Conservation (phyloP, 2,329 filamentous ascomycete species). For the Raffaelea deltoideospora region DNA sequence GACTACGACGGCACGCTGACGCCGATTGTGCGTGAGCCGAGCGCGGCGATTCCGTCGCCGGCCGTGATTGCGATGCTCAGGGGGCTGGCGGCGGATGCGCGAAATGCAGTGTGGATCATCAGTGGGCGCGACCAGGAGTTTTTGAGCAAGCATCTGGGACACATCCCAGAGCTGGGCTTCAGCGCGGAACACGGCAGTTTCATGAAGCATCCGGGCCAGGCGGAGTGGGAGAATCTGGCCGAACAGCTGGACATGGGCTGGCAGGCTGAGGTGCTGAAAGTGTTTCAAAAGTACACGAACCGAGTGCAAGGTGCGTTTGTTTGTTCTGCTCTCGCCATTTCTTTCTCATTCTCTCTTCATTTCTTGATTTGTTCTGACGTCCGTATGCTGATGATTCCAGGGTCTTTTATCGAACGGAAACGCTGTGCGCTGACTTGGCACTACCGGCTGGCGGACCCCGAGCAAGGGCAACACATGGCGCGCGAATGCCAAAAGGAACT, state of each 20-base stretch:
- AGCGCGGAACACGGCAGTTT: conserved; percentile 96
- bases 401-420: conserved; percentile 88
- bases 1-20: conserved; percentile 97
- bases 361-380: background rate
- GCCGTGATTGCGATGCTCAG: conserved; percentile 68
- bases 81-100: conserved; percentile 60
- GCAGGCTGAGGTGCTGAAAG: conserved; percentile 70
- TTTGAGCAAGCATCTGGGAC: conserved; percentile 78
- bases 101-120: conserved; percentile 95
- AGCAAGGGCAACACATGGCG: conserved; percentile 67
- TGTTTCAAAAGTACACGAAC: conserved; percentile 83
- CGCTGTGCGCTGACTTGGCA: conserved; percentile 94
- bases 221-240: conserved; percentile 78
- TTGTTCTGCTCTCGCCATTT: background rate
- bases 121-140: conserved; percentile 89
- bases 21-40: conserved; percentile 84
- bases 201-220: conserved; percentile 62
- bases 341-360: background rate
- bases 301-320: conserved; percentile 54
- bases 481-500: conserved; percentile 70
- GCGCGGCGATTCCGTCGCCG: conserved; percentile 75
- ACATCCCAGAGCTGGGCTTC: conserved; percentile 78
- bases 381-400: conserved; percentile 30
- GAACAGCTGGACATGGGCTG: conserved; percentile 82
- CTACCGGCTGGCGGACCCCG: conserved; percentile 80